Conservation (phyloP, 2,329 filamentous ascomycete species). For the Botryosphaeria dothidea region DNA sequence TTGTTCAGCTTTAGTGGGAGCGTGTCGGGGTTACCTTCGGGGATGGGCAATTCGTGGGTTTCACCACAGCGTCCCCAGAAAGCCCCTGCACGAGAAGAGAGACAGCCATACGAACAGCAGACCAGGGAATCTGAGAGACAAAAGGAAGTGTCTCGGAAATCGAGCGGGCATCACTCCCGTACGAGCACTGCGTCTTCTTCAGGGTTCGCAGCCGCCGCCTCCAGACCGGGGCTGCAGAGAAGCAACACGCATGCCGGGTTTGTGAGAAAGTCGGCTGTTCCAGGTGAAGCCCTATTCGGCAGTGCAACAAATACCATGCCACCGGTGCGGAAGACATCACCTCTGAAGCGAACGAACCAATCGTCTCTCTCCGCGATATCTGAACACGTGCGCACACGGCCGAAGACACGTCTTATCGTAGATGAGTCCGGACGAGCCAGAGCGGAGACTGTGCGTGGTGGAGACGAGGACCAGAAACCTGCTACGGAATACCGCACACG, state of each 20-base stretch:
- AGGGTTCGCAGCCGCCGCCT: slow-evolving; percentile 32
- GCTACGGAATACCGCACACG: slow-evolving; percentile 31
- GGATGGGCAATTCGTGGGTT: background rate
- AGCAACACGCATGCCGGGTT: slow-evolving; percentile 49
- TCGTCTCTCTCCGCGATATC: slow-evolving; percentile 48
- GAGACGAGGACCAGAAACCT: slow-evolving; percentile 37
- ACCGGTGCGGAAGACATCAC: slow-evolving; percentile 44
- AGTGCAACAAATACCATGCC: background rate
- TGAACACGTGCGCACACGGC: slow-evolving; percentile 40
- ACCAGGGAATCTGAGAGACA: slow-evolving; percentile 36
- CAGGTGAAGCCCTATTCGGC: slow-evolving; percentile 24
- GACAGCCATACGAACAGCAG: slow-evolving; percentile 43
- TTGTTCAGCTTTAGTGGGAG: slow-evolving; percentile 41
- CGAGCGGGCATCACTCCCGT: slow-evolving; percentile 35
- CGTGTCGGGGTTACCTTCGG: background rate
- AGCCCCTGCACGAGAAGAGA: slow-evolving; percentile 22
- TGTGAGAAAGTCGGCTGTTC: slow-evolving; percentile 21
- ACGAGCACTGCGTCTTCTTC: slow-evolving; percentile 42
- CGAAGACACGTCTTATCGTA: slow-evolving; percentile 47
- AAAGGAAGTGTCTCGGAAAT: slow-evolving; percentile 32
- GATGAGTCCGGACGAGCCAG: slow-evolving; percentile 50
- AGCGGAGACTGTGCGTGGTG: slow-evolving; percentile 44
- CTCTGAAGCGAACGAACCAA: slow-evolving; percentile 46
- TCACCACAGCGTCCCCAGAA: slow-evolving; percentile 26
- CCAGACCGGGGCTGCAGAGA: slow-evolving; percentile 40